Base-by-base conservation (phyloP, 106 monocot genomes). In the Dendrobium nobile region DNA sequence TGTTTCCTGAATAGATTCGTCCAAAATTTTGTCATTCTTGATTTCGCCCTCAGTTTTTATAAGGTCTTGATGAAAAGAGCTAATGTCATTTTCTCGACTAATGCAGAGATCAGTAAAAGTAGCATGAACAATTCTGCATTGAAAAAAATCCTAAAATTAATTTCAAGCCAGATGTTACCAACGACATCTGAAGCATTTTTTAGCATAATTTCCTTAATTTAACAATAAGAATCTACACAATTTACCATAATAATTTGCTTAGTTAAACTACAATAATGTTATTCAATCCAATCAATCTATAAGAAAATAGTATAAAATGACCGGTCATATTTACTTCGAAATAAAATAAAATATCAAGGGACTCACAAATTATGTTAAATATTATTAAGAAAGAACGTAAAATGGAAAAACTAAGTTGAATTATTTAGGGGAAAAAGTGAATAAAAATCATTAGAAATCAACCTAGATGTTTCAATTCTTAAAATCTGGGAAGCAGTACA, bases 111-210 rank as follows among this genome's bases (percentile, higher is more conserved):
- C 83, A 78, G 67, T 79, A 82, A 88, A 85, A 79, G 90, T 77
- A 70, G 83, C 88, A 79, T 87, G 90, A 67, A 93, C 82, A 80
- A 93, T 84, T 85, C 92, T 93, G 86, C 40, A 88, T 27, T 67
- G 43, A 72, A 41, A 42, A 65, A 77, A 80, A 18, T 78, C 20
- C 64, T 26, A 41, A 74, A 15, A 55, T 42, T 67, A 10, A 80
- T 37, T 33, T 43, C 22, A 18, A 77, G 13, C 70, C 7, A 70
- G 11, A 70, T 33, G 28, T 33, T 37, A 16, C 37, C 15, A 37
- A 70, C 33, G 33, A 70, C 15, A 3, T 70, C 15, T 40, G 20
- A 37, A 13, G 4, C 37, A 3, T 70, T 70, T 70, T 33, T 10
- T 70, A 70, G 70, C n/a, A 70, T 28, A 70, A 33, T 70, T 70